Conservation (phyloP, 345 rosid species). For the Eucalyptus sideroxylon region DNA sequence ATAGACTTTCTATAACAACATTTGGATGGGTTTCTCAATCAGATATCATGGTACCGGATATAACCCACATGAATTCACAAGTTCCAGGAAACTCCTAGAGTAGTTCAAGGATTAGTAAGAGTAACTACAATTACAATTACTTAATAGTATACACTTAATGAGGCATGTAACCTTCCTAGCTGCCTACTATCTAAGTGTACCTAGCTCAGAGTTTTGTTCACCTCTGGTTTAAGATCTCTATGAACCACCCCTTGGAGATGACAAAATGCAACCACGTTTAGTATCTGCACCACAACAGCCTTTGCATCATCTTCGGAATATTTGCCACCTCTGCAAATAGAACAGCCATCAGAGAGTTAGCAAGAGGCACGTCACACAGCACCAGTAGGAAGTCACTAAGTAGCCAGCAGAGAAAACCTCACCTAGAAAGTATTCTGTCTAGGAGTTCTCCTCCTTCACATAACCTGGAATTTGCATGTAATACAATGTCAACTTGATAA, state of each 20-base stretch:
- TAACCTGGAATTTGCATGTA: constrained; percentile 42
- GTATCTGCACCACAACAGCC: constrained; percentile 71
- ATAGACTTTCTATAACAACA: not conserved
- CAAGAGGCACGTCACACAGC: not conserved
- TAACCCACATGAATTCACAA: not conserved
- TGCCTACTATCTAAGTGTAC: not conserved
- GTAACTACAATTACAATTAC: not conserved
- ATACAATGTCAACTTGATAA: not conserved
- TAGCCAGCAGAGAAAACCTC: not conserved
- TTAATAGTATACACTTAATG: not conserved
- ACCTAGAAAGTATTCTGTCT: constrained; percentile 88
- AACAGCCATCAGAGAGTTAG: not conserved
- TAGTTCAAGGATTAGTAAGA: not conserved
- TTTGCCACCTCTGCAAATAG: constrained; percentile 66
- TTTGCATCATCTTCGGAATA: constrained; percentile 87
- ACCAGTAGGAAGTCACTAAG: not conserved
- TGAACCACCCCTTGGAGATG: constrained; percentile 98
- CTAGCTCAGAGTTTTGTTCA: constrained; percentile 5
- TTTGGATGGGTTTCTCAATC: not conserved
- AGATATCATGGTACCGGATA: not conserved
- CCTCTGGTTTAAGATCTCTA: constrained; percentile 98
- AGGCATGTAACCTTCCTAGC: not conserved
- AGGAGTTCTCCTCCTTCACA: constrained; percentile 98
- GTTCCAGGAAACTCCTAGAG: not conserved
- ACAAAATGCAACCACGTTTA: constrained; percentile 78